These are phyloP conservation scores for Talaromyces amestolkiae DNA, from an alignment of 2,329 filamentous ascomycete genomes.

Conservation along the genomic window DNA sequence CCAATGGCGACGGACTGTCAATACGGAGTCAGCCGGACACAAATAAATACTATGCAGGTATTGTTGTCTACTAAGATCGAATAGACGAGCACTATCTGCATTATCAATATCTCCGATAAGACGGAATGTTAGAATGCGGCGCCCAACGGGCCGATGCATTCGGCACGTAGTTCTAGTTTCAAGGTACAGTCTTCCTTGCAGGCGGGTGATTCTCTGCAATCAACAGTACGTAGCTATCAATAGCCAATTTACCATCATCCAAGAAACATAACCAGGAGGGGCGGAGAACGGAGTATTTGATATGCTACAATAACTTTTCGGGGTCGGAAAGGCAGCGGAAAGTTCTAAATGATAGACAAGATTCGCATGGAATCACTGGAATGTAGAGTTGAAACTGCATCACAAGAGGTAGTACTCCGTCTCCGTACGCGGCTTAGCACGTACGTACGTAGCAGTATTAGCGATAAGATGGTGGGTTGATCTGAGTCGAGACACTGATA, in stretches of 20 bases:
- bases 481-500: background rate
- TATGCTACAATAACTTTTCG: background rate
- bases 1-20: background rate
- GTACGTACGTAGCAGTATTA: background rate
- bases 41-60: background rate
- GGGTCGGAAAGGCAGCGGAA: background rate
- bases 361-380: background rate
- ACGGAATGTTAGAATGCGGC: conserved; percentile 6
- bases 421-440: background rate
- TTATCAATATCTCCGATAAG: background rate
- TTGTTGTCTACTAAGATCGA: background rate
- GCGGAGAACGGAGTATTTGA: background rate
- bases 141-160: conserved; percentile 3
- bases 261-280: background rate
- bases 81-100: background rate
- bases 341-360: background rate
- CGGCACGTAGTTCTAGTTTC: background rate
- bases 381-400: conserved; percentile 2
- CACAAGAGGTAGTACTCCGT: conserved; percentile 2
- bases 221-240: background rate
- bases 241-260: background rate
- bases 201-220: background rate
- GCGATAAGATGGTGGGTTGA: background rate
- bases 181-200: background rate
- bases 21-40: background rate